Base-by-base conservation (phyloP, 495 filamentous ascomycete species). In the Neurospora sp. region DNA sequence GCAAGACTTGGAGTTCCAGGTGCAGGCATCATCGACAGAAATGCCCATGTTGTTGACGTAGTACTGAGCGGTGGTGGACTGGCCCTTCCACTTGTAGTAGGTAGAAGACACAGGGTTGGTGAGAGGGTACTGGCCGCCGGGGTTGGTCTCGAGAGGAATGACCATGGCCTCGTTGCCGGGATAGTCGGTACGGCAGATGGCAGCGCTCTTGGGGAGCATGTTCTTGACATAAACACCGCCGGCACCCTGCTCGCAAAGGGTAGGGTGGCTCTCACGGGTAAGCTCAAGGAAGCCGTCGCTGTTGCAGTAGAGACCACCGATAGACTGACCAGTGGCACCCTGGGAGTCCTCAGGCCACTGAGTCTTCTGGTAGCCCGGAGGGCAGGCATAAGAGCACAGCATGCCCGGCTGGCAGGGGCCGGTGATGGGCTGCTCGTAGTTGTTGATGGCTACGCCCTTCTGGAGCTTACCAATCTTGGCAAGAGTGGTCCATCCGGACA, bases 101-200 rank as follows among this genome's bases (percentile, higher is more conserved):
- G 80, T 84, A 44, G 77, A 77, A 35, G 89, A 88, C 71, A 91
- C 82, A 39, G 96, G 93, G 85, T 91, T 92, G 75, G 93, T 92
- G 76, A 99, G 81, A 39, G 86, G 81, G 73, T 86, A 85, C 11
- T 80, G 84, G 12, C 79, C 76, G 54, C 91, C 92, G 71, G 90
- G 79, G 20, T 77, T 75, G 39, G 89, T 85, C 75, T 88, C 82
- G 35, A 94, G 79, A 70, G 95, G 94, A 72, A 98, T 86, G 41
- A 91, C 92, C 88, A 97, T 94, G 74, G 85, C 83, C 84, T 99
- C 96, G 72, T 89, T 88, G 85, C 92, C 96, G 72, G 96, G 96
- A 82, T 99, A 99, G 79, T 98, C 94, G 70, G 96, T 98, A 80
- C 94, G 93, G 88, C 96, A 99, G 74, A 97, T 85, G 59, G 93